A percentile compares a stretch with the other conserved stretches of the same genome.
These are phyloP conservation scores for Nepenthes gracilis DNA, from an alignment of 148 eudicot species.

Conservation along the genomic window DNA sequence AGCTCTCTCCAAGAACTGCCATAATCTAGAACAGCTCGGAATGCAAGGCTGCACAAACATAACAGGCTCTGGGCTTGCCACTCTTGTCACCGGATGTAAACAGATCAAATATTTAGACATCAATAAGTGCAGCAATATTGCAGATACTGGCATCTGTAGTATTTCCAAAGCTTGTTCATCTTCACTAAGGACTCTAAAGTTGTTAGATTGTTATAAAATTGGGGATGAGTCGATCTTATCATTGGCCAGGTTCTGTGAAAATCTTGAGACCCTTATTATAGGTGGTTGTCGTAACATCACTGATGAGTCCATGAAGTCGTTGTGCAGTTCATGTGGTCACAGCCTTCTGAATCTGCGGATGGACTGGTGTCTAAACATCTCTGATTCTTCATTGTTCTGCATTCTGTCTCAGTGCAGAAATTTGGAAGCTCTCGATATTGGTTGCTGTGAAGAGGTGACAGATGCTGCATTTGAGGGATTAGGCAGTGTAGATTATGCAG, in stretches of 20 bases:
- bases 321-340: slow-evolving; percentile 41
- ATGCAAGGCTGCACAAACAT: slow-evolving; percentile 67
- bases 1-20: slow-evolving; percentile 57
- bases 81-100: slow-evolving; percentile 60
- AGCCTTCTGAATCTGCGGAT: slow-evolving; percentile 59
- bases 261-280: slow-evolving; percentile 66
- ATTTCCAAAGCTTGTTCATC: slow-evolving; percentile 55
- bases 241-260: slow-evolving; percentile 54
- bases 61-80: slow-evolving; percentile 59
- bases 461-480: slow-evolving; percentile 70
- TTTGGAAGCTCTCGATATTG: slow-evolving; percentile 68
- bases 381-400: slow-evolving; percentile 56
- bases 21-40: slow-evolving; percentile 49
- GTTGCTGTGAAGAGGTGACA: slow-evolving; percentile 85
- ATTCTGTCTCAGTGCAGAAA: slow-evolving; percentile 47
- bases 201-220: slow-evolving; percentile 69
- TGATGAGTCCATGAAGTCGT: slow-evolving; percentile 41
- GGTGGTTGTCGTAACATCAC: slow-evolving; percentile 79
- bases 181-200: slow-evolving; percentile 52
- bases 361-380: slow-evolving; percentile 89
- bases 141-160: slow-evolving; percentile 54
- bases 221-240: slow-evolving; percentile 58
- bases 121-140: slow-evolving; percentile 76
- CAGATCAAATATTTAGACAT: slow-evolving; percentile 49
- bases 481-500: slow-evolving; percentile 25